phyloP scores from a whole-genome alignment of 805 yeast species.

The Priceomyces medius region DNA sequence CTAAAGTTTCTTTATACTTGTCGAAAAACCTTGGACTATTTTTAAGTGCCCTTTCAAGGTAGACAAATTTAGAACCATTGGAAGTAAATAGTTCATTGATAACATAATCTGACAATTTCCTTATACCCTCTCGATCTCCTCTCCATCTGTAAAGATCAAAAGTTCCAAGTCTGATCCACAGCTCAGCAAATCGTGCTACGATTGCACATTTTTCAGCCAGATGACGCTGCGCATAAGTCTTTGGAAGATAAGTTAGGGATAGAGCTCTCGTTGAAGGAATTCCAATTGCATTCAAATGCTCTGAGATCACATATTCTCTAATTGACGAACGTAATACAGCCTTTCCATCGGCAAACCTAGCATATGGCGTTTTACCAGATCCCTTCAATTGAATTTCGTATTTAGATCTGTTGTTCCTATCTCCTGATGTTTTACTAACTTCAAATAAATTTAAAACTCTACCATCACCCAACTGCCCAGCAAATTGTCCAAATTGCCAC shows the following conservation, averaged over 20 bases:
- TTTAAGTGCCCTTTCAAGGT: constrained; percentile 23
- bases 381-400: constrained; percentile 87
- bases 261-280: constrained; percentile 87
- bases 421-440: constrained; percentile 40
- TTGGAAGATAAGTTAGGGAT: constrained; percentile 68
- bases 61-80: constrained; percentile 25
- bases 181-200: constrained; percentile 77
- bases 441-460: constrained; percentile 83
- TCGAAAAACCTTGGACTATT: constrained; percentile 19
- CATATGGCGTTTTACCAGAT: constrained; percentile 86
- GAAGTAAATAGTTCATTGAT: constrained; percentile 59
- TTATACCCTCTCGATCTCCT: constrained; percentile 62
- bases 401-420: constrained; percentile 29
- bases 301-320: constrained; percentile 84
- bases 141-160: constrained; percentile 81
- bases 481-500: constrained; percentile 93
- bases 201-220: constrained; percentile 80
- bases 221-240: constrained; percentile 71
- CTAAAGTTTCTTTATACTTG: constrained; percentile 22
- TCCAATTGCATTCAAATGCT: constrained; percentile 74
- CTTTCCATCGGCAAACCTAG: constrained; percentile 95
- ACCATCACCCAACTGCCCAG: constrained; percentile 97
- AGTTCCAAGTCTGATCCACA: constrained; percentile 86
- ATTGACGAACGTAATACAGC: constrained; percentile 87
- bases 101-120: constrained; percentile 67